phyloP scores from a whole-genome alignment of 164 flowering plant species.

The Kalanchoe fedtschenkoi region DNA sequence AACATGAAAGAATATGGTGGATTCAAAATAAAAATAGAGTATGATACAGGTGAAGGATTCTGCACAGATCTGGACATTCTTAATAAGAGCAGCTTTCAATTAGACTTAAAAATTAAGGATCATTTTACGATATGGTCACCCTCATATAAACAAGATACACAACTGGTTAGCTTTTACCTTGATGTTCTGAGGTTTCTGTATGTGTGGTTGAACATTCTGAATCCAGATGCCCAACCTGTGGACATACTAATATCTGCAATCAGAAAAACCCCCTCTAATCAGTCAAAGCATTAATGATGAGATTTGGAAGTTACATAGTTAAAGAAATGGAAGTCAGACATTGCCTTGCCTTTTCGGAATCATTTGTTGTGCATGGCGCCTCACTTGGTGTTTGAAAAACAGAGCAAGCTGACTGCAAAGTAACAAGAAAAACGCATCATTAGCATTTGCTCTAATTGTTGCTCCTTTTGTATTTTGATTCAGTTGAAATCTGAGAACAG shows the following conservation, averaged over 20 bases:
- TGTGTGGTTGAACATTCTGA: constrained; percentile 40
- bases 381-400: constrained; percentile 16
- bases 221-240: constrained; percentile 12
- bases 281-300: background rate
- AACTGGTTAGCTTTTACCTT: no score
- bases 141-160: background rate
- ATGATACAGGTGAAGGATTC: no score
- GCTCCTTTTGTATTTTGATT: background rate
- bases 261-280: background rate
- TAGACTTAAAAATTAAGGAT: no score
- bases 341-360: background rate
- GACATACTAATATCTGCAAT: constrained; percentile 15
- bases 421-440: constrained; percentile 12
- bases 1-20: no score
- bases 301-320: background rate
- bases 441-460: background rate
- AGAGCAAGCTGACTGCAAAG: constrained; percentile 16
- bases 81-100: no score
- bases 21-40: no score
- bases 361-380: constrained; percentile 10
- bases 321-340: background rate
- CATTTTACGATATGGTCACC: no score
- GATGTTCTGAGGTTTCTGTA: constrained; percentile 18
- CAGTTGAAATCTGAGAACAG: background rate
- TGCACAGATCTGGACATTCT: no score